Evolutionary conservation across 768 basidiomycete genomes (phyloP), one percentile per base, ranked within the genome.

Genomic region (Russula lepida): DNA sequence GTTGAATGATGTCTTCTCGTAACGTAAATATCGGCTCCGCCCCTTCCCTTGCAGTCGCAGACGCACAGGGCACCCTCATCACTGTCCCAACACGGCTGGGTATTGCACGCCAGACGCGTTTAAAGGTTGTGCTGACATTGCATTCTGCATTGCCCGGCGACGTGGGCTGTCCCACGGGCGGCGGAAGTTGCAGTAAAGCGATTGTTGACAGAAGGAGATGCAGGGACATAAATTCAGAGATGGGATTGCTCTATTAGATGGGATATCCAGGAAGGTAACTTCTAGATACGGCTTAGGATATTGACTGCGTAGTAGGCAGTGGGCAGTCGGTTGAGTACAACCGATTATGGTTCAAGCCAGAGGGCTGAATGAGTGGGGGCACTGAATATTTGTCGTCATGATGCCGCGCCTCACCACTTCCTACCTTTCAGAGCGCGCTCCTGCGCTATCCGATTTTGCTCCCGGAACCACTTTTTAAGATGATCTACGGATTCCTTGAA

Each of bases 111-210:
- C 51, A n/a, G 63, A 82, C 80, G 30, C 79, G 77, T 66, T 70
- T 64, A 44, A 80, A 81, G 60, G 79, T 79, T 0, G 63, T 76
- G 32, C 73, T 72, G 32, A 69, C 82, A 43, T 69, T 85, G 73
- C 71, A 71, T 15, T 77, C 37, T 11, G 44, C 4, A 60, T 43
- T 68, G 67, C 54, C 76, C 79, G 2, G 64, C 79, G 28, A 77
- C 73, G 2, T 79, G 77, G n/a, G n/a, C n/a, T n/a, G n/a, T n/a
- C n/a, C n/a, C n/a, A n/a, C n/a, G n/a, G n/a, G n/a, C n/a, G n/a
- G n/a, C n/a, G n/a, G n/a, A n/a, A n/a, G n/a, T n/a, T n/a, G n/a
- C n/a, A n/a, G n/a, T n/a, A n/a, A n/a, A n/a, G n/a, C n/a, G n/a
- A n/a, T n/a, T n/a, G n/a, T n/a, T n/a, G n/a, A 2, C 56, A 68